Base-by-base conservation (phyloP, 768 basidiomycete species). In the Crassisporium funariophilum region DNA sequence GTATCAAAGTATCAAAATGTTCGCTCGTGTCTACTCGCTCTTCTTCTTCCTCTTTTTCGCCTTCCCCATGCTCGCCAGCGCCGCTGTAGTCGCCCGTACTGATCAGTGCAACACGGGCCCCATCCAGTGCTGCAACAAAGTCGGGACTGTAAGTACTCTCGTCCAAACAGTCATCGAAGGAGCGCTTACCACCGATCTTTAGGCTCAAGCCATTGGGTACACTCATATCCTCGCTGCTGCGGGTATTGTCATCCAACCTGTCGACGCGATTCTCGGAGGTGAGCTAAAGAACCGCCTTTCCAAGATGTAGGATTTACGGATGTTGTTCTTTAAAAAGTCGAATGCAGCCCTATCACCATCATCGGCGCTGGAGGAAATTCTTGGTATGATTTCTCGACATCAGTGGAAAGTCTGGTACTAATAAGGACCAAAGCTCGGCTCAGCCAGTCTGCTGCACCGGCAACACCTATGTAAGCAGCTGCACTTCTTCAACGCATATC, bases 401-500 rank as follows among this genome's bases (percentile, higher is more conserved):
- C 21, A 15, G 35, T 13, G 12, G 4, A 8, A 5, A 22, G n/a
- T 4, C 4, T 17, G 8, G 15, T 37, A 13, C n/a, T 46, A 13
- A 37, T 7, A 7, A 21, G 7, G 16, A 12, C 34, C 24, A n/a
- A 10, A 61, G 60, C 53, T 29, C 49, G 23, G 19, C 34, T 13
- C 60, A 62, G 41, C 42, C 56, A 3, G 58, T 47, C 37, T 62
- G 60, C 49, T 62, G 60, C 56, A 45, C 56, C 25, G 31, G 35
- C 11, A 59, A 59, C 50, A 15, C 35, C 5, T 59, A 57, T 47
- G 56, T 56, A 51, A 54, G 56, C 45, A 19, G 19, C 1, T n/a
- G 7, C n/a, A 44, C 17, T n/a, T 13, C n/a, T 11, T 29, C 13
- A 16, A 20, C 23, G n/a, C n/a, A 22, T 8, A 17, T 20, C 24